phyloP scores from a whole-genome alignment of 2,329 filamentous ascomycete genomes.

The Calonectria henricotiae region DNA sequence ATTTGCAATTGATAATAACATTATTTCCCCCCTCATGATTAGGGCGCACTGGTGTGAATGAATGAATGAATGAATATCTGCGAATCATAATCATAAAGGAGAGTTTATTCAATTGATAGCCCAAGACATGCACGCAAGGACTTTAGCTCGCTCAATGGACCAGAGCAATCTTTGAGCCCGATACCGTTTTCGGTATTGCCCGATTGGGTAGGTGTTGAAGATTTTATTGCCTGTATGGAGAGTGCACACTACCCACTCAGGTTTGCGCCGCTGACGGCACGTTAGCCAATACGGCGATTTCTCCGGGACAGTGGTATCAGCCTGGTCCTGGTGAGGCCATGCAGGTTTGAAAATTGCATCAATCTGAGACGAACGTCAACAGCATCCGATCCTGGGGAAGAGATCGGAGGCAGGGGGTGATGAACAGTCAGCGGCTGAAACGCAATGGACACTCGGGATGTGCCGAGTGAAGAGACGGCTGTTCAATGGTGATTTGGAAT shows the following conservation, averaged over 20 bases:
- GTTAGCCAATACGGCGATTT: not conserved
- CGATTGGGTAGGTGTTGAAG: conserved; percentile 21
- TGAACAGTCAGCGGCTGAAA: conserved; percentile 4
- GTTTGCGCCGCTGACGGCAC: not conserved
- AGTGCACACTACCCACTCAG: not conserved
- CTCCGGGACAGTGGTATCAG: not conserved
- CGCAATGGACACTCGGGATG: conserved; percentile 9
- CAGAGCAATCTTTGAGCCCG: not conserved
- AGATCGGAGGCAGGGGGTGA: conserved; percentile 15
- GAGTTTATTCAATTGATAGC: not conserved
- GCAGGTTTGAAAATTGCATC: conserved; percentile 6
- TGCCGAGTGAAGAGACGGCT: conserved; percentile 9
- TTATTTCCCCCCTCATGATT: conserved; percentile 2
- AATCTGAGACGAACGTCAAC: conserved; percentile 21
- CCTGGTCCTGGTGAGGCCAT: not conserved
- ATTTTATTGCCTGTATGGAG: not conserved
- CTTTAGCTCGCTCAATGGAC: not conserved
- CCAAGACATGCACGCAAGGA: not conserved
- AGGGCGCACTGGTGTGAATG: not conserved
- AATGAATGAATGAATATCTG: too few relatives aligned
- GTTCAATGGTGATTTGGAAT: not conserved
- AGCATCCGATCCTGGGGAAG: not conserved
- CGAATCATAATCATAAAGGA: too few relatives aligned
- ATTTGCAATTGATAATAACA: not conserved
- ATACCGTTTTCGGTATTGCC: conserved; percentile 6